phyloP scores from a whole-genome alignment of 2,329 filamentous ascomycete species.

The Aspergillus caelatus region DNA sequence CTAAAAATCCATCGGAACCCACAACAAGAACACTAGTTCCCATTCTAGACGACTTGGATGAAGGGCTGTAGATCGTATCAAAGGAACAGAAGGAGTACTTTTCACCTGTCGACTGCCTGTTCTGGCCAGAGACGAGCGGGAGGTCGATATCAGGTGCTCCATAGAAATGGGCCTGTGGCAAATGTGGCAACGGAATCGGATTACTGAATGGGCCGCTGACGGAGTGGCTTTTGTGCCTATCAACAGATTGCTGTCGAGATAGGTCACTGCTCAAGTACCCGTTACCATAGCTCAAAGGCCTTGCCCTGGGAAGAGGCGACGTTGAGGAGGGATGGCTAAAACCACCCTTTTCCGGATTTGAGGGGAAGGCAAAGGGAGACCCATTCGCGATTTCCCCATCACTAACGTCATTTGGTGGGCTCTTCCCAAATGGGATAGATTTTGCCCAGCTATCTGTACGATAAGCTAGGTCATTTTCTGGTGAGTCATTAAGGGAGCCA shows the following conservation, averaged over 20 bases:
- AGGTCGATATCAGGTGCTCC: constrained; percentile 72
- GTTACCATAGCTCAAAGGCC: constrained; percentile 47
- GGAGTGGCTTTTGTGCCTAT: constrained; percentile 43
- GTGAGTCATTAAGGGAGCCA: constrained; percentile 33
- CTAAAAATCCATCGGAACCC: constrained; percentile 78
- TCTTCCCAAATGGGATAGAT: constrained; percentile 48
- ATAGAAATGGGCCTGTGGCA: constrained; percentile 77
- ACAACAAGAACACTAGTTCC: constrained; percentile 70
- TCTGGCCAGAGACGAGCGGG: constrained; percentile 36
- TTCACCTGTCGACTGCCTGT: constrained; percentile 41
- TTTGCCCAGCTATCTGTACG: constrained; percentile 49
- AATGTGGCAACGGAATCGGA: constrained; percentile 66
- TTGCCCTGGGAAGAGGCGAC: constrained; percentile 45
- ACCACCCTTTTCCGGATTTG: constrained; percentile 39
- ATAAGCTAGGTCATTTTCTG: constrained; percentile 37
- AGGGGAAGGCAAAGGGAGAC: constrained; percentile 45
- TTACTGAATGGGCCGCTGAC: constrained; percentile 39
- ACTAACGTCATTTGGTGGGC: constrained; percentile 43
- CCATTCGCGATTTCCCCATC: constrained; percentile 39
- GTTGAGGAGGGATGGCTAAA: constrained; percentile 48
- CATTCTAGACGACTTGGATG: constrained; percentile 43
- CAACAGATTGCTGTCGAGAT: constrained; percentile 40
- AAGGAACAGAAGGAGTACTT: constrained; percentile 80
- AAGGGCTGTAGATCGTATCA: constrained; percentile 63
- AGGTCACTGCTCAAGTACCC: constrained; percentile 40